Evolutionary conservation across 441 rosid genomes (phyloP).

Genomic region (Iberis amara): DNA sequence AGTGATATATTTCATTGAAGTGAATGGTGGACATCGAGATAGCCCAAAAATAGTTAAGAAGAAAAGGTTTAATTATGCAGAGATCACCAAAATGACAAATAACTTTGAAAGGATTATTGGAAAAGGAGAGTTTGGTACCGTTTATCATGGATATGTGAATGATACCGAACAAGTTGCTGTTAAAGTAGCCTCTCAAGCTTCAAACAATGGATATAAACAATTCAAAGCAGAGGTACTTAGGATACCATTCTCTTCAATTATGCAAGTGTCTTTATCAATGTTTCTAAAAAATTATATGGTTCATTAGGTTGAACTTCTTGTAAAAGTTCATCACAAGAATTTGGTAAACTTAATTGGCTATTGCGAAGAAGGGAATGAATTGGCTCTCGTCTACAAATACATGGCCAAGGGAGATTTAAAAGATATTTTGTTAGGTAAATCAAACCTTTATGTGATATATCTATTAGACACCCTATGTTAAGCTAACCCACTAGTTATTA

Average conservation of each 20-base stretch:
- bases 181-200: conserved; percentile 32
- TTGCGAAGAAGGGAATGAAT: conserved; percentile 27
- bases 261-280: neutral
- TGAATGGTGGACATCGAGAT: neutral
- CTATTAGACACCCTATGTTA: neutral
- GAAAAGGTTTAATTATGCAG: conserved; percentile 21
- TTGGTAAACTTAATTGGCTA: conserved; percentile 33
- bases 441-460: no score
- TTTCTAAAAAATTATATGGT: neutral
- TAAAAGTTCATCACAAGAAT: conserved; percentile 33
- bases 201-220: conserved; percentile 30
- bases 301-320: conserved; percentile 30
- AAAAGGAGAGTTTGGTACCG: conserved; percentile 35
- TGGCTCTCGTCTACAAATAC: conserved; percentile 34
- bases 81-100: conserved; percentile 28
- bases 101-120: conserved; percentile 31
- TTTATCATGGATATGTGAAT: conserved; percentile 29
- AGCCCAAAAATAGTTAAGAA: neutral
- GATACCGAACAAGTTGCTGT: conserved; percentile 30
- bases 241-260: neutral
- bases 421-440: conserved; percentile 24
- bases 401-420: conserved; percentile 35
- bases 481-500: neutral
- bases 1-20: neutral
- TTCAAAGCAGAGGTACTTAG: conserved; percentile 32